Evolutionary conservation across 1,284 basidiomycete genomes (phyloP).

Genomic region (Moesziomyces aphidis): DNA sequence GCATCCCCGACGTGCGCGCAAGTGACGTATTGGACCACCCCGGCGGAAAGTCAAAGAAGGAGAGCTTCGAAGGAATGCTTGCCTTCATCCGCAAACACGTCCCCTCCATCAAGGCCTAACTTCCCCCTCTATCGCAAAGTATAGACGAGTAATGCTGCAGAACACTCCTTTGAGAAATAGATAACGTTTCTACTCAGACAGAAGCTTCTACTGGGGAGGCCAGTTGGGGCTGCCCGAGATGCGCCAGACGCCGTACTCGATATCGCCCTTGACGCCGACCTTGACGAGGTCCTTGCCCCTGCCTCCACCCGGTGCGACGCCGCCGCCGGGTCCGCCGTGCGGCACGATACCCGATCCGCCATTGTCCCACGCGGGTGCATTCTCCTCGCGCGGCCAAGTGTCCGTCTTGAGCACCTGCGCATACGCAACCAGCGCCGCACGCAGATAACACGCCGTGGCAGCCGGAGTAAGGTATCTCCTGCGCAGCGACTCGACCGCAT

Average conservation of each 20-base stretch:
- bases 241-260: constrained; percentile 55
- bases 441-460: constrained; percentile 49
- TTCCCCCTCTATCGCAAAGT: neutral
- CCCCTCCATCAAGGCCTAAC: neutral
- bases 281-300: constrained; percentile 40
- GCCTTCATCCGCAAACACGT: constrained; percentile 27
- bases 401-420: constrained; percentile 20
- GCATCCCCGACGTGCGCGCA: constrained; percentile 28
- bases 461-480: constrained; percentile 53
- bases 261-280: constrained; percentile 45
- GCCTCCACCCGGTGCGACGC: constrained; percentile 35
- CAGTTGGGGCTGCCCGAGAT: constrained; percentile 37
- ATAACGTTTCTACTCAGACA: no score
- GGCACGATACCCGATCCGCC: constrained; percentile 26
- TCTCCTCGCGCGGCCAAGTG: constrained; percentile 36
- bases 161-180: no score
- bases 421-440: constrained; percentile 46
- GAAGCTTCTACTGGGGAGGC: constrained; percentile 17
- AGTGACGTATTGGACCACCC: constrained; percentile 6
- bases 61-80: constrained; percentile 25
- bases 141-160: neutral
- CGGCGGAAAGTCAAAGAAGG: constrained; percentile 28
- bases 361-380: constrained; percentile 24
- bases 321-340: constrained; percentile 29
- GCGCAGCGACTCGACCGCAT: constrained; percentile 35